A percentile compares a stretch with the other conserved stretches of the same genome.
Conservation (phyloP, 2,329 filamentous ascomycete genomes). For the Fusarium brachygibbosum region DNA sequence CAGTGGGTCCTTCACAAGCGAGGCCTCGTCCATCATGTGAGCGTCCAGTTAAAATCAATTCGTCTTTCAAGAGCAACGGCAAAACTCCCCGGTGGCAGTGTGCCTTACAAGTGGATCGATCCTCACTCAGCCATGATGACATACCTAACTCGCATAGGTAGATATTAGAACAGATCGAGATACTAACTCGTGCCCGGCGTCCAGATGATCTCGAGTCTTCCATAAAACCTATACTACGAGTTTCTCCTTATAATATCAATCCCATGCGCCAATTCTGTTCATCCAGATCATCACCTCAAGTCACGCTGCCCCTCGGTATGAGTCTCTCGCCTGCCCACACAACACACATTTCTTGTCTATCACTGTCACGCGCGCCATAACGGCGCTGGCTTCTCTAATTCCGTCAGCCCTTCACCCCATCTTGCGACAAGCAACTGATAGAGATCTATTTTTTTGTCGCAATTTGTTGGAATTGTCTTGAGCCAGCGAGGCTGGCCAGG, state of each 20-base stretch:
- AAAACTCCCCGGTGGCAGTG: slow-evolving; percentile 8
- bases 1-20: slow-evolving; percentile 17
- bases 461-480: neutral
- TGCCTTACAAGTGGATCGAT: slow-evolving; percentile 40
- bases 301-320: slow-evolving; percentile 41
- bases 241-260: neutral
- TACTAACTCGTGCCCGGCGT: slow-evolving; percentile 27
- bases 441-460: neutral
- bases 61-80: slow-evolving; percentile 4
- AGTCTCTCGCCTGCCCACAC: slow-evolving; percentile 26
- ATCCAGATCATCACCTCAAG: slow-evolving; percentile 36
- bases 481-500: neutral
- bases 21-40: slow-evolving; percentile 9
- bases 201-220: slow-evolving; percentile 26
- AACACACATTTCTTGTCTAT: slow-evolving; percentile 2
- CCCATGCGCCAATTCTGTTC: slow-evolving; percentile 18
- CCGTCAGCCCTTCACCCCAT: neutral
- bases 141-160: neutral
- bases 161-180: slow-evolving; percentile 26
- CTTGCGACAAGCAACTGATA: neutral
- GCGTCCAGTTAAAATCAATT: slow-evolving; percentile 3
- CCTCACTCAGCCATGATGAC: slow-evolving; percentile 9
- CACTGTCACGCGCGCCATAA: slow-evolving; percentile 38
- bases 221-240: neutral
- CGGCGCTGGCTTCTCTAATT: neutral